A percentile compares a stretch with the other conserved stretches of the same genome.
These are phyloP conservation scores for Vaccinium vitisidaea DNA, from an alignment of 148 eudicot genomes.

Conservation along the genomic window DNA sequence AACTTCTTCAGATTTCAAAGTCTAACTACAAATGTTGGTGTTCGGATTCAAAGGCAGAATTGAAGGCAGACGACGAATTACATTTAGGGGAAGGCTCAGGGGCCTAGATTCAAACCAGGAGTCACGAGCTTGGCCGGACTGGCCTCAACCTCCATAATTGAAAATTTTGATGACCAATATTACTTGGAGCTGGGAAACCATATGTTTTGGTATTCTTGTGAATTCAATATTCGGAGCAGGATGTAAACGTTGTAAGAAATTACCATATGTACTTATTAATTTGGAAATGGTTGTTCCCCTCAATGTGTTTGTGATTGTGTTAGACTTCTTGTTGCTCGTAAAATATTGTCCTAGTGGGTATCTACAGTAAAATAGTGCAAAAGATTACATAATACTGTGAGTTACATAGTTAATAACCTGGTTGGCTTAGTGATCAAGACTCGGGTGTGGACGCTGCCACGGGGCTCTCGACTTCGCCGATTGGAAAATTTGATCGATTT, in stretches of 20 bases:
- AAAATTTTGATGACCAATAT: slow-evolving; percentile 4
- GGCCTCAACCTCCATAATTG: neutral
- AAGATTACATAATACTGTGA: too few relatives aligned
- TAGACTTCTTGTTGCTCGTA: neutral
- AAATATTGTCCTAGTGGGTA: neutral
- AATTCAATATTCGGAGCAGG: neutral
- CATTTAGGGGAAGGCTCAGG: neutral
- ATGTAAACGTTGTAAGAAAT: neutral
- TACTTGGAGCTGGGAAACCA: neutral
- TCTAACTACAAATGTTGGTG: slow-evolving; percentile 74
- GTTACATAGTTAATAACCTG: neutral
- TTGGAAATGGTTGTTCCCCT: neutral
- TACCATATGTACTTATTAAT: neutral
- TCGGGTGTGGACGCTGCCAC: too few relatives aligned
- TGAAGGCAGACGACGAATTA: neutral
- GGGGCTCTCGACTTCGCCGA: too few relatives aligned
- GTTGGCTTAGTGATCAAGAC: too few relatives aligned
- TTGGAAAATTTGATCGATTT: too few relatives aligned
- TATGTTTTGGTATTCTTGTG: neutral
- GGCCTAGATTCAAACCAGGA: neutral
- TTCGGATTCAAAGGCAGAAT: slow-evolving; percentile 39
- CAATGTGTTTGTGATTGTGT: neutral
- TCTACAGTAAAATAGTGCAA: neutral
- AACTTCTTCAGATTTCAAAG: slow-evolving; percentile 57
- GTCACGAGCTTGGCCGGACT: neutral